Evolutionary conservation across 306 rosid genomes (phyloP).

Genomic region (Sicyos baderoa): DNA sequence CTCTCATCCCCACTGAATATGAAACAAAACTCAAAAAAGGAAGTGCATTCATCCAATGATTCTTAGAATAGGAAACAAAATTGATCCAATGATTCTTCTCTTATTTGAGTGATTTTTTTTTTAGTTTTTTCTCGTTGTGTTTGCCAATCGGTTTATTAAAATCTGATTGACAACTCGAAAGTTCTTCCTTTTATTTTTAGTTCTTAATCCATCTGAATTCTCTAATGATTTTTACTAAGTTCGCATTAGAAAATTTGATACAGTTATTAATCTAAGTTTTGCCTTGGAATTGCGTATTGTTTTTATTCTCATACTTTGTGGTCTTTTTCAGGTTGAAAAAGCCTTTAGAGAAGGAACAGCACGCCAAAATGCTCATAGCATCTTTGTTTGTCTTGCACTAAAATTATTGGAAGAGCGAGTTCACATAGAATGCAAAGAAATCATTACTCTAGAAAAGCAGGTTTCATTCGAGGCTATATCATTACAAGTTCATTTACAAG

Average conservation of each 20-base stretch:
- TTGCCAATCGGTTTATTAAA: background rate
- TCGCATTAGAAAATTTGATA: background rate
- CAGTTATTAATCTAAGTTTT: background rate
- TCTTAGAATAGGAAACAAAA: too few relatives aligned
- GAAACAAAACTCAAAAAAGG: too few relatives aligned
- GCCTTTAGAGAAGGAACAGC: slow-evolving; percentile 99
- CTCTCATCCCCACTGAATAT: too few relatives aligned
- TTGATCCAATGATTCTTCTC: too few relatives aligned
- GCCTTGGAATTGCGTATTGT: background rate
- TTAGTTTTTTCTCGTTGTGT: background rate
- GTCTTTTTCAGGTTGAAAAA: slow-evolving; percentile 73
- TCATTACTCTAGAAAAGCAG: slow-evolving; percentile 92
- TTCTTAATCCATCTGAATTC: background rate
- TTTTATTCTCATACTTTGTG: background rate
- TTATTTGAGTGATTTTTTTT: background rate
- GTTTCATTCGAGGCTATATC: slow-evolving; percentile 35
- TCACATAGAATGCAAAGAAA: slow-evolving; percentile 97
- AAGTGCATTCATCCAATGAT: too few relatives aligned
- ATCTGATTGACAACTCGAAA: background rate
- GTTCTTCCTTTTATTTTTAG: background rate
- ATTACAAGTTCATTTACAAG: slow-evolving; percentile 13
- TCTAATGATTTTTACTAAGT: background rate
- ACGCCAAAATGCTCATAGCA: slow-evolving; percentile 99
- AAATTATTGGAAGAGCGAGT: slow-evolving; percentile 93
- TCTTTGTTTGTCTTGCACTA: slow-evolving; percentile 89